phyloP scores from a whole-genome alignment of 2,329 filamentous ascomycete genomes.

The Hyphodiscus sp. region DNA sequence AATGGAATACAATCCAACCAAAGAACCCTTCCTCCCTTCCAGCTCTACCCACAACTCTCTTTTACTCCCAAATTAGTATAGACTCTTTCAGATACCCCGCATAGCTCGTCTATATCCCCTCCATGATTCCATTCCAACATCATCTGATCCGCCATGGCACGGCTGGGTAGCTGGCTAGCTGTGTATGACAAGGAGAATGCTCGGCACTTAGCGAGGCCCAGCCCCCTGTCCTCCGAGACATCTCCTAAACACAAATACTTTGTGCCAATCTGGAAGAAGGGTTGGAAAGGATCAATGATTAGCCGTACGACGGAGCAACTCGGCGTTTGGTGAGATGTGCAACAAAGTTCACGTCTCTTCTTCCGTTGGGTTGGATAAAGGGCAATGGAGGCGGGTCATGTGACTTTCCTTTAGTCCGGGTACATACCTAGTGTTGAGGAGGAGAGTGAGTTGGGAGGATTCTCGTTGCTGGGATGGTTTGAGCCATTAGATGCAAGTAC shows the following conservation, averaged over 20 bases:
- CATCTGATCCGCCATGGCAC: neutral
- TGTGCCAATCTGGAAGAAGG: neutral
- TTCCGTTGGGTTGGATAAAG: too few relatives aligned
- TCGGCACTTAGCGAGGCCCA: too few relatives aligned
- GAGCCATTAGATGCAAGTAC: too few relatives aligned
- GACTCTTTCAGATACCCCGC: neutral
- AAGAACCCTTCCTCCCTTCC: neutral
- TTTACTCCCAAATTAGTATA: neutral
- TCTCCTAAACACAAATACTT: neutral
- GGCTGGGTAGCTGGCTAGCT: too few relatives aligned
- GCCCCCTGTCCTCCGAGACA: neutral
- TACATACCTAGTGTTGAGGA: too few relatives aligned
- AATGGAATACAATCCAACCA: neutral
- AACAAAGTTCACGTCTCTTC: neutral
- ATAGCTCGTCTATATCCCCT: neutral
- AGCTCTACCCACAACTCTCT: neutral
- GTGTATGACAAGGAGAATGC: neutral
- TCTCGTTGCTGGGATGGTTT: too few relatives aligned
- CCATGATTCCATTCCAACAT: neutral
- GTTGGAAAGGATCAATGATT: neutral
- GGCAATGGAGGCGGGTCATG: too few relatives aligned
- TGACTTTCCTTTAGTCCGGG: too few relatives aligned
- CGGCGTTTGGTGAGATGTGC: neutral
- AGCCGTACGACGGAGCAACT: neutral
- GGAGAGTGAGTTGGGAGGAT: too few relatives aligned